Conservation (phyloP, 441 rosid genomes). For the Eutrema salsugineum region DNA sequence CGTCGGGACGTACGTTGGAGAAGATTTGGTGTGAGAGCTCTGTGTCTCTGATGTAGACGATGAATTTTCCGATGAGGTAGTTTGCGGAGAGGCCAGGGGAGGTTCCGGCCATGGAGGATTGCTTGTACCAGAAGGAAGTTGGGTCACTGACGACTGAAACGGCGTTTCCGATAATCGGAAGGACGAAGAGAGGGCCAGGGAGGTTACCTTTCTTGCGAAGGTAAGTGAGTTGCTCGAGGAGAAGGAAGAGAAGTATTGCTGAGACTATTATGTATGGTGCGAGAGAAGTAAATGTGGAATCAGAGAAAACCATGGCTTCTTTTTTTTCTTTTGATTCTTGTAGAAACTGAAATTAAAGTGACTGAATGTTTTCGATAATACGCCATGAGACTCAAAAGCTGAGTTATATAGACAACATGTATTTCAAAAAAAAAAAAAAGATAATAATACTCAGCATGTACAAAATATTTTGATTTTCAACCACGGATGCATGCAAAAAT, state of each 20-base stretch:
- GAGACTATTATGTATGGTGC: slow-evolving; percentile 37
- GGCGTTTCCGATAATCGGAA: slow-evolving; percentile 70
- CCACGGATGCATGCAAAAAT: not conserved
- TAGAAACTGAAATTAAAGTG: not conserved
- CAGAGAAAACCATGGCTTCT: not conserved
- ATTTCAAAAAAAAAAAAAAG: too few species aligned
- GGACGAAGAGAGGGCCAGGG: slow-evolving; percentile 57
- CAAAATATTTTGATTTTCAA: not conserved
- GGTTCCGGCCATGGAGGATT: slow-evolving; percentile 29
- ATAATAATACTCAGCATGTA: too few species aligned
- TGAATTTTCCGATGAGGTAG: slow-evolving; percentile 65
- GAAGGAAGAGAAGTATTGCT: slow-evolving; percentile 31
- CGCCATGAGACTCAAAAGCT: not conserved
- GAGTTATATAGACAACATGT: not conserved
- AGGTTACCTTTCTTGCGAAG: slow-evolving; percentile 47
- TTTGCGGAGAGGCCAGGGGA: slow-evolving; percentile 57
- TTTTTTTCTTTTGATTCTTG: not conserved
- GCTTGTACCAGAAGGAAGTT: slow-evolving; percentile 63
- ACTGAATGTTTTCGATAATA: not conserved
- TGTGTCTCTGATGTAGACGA: slow-evolving; percentile 52
- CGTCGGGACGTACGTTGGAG: slow-evolving; percentile 74
- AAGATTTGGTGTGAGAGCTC: slow-evolving; percentile 71
- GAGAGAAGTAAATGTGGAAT: not conserved
- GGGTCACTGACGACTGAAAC: slow-evolving; percentile 50
- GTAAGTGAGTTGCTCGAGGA: slow-evolving; percentile 63